phyloP scores from a whole-genome alignment of 768 basidiomycete genomes.

The Psilocybe cyanescens region DNA sequence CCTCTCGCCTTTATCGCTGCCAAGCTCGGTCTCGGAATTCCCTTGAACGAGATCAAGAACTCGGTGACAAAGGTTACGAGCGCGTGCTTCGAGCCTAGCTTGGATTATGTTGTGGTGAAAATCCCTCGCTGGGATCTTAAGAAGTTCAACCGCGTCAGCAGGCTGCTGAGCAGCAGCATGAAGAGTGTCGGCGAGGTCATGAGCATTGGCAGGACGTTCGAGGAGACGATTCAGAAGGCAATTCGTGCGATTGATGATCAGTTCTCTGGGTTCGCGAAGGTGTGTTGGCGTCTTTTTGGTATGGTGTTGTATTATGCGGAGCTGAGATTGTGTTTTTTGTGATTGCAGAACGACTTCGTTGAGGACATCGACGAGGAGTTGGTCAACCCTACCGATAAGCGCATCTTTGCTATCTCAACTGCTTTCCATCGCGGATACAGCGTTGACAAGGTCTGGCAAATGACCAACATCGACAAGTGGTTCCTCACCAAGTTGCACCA shows the following conservation, averaged over 20 bases:
- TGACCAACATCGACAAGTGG: conserved; percentile 99
- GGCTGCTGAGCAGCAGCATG: conserved; percentile 93
- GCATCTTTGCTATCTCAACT: conserved; percentile 93
- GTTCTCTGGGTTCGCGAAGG: conserved; percentile 92
- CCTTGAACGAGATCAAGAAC: conserved; percentile 97
- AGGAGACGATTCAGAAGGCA: conserved; percentile 98
- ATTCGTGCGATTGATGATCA: conserved; percentile 96
- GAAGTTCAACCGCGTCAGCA: conserved; percentile 95
- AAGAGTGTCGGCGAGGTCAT: conserved; percentile 99
- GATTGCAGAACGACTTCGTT: conserved; percentile 77
- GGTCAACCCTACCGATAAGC: conserved; percentile 93
- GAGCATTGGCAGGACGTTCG: conserved; percentile 98
- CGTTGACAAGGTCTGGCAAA: conserved; percentile 95
- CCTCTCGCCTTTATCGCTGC: conserved; percentile 98
- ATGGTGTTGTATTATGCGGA: neutral
- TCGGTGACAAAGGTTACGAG: conserved; percentile 95
- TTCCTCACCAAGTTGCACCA: conserved; percentile 90
- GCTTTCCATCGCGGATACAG: conserved; percentile 93
- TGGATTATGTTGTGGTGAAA: conserved; percentile 98
- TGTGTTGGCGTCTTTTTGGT: conserved; percentile 19
- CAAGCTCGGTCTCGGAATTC: conserved; percentile 96
- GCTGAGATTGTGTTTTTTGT: conserved; percentile 1
- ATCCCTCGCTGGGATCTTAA: conserved; percentile 99
- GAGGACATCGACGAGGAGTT: conserved; percentile 94
- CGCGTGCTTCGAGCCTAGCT: conserved; percentile 96